phyloP scores from a whole-genome alignment of 2,329 filamentous ascomycete species.

The Fusarium neocosmosporiellum region DNA sequence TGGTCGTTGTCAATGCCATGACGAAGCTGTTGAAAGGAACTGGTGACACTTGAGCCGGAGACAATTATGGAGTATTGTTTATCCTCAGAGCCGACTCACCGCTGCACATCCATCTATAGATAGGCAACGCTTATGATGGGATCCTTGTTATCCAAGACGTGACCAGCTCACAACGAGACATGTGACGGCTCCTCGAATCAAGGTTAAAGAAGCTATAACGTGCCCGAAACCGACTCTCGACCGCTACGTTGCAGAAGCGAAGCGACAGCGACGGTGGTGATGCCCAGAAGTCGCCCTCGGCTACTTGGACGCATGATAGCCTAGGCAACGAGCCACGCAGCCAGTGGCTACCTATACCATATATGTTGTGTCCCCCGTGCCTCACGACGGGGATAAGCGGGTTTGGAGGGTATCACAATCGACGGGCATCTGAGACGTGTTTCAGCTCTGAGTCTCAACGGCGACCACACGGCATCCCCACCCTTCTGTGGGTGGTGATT shows the following conservation, averaged over 20 bases:
- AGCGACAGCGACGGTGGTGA: neutral
- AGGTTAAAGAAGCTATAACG: neutral
- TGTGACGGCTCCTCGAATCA: neutral
- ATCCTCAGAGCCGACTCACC: neutral
- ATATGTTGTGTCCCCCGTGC: neutral
- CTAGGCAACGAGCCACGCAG: neutral
- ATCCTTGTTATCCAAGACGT: neutral
- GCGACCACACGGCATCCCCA: slow-evolving; percentile 19
- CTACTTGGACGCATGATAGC: neutral
- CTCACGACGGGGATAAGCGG: neutral
- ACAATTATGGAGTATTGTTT: neutral
- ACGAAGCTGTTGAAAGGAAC: neutral
- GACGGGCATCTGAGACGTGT: slow-evolving; percentile 36
- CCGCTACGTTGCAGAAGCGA: neutral
- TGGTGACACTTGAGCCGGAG: neutral
- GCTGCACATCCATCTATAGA: neutral
- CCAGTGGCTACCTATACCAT: neutral
- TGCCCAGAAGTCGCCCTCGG: neutral
- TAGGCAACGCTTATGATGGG: neutral
- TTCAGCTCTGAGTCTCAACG: slow-evolving; percentile 31
- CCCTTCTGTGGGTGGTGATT: neutral
- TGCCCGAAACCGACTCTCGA: neutral
- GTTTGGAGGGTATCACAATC: slow-evolving; percentile 24
- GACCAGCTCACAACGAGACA: neutral
- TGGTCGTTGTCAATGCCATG: neutral